Evolutionary conservation across 2,329 filamentous ascomycete species (phyloP).

Genomic region (Pyricularia pennisetigena): DNA sequence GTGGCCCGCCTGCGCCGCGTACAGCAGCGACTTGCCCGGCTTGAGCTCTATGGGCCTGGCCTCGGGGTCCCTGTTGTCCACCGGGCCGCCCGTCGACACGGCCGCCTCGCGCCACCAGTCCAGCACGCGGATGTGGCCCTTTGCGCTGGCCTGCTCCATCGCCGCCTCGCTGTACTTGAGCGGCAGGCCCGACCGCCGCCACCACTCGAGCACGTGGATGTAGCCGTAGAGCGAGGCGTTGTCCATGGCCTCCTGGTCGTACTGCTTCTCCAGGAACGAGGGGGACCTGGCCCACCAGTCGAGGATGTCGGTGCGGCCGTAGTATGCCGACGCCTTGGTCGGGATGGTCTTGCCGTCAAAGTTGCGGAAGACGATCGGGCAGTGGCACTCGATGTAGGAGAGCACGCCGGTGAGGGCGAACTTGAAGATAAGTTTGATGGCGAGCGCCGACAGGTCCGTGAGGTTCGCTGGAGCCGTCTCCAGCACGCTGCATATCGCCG

Average conservation of each 20-base stretch:
- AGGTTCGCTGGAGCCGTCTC: constrained; percentile 61
- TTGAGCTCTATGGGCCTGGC: constrained; percentile 51
- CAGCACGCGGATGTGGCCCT: constrained; percentile 75
- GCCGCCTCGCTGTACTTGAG: constrained; percentile 81
- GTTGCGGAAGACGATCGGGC: constrained; percentile 68
- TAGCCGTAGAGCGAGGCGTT: constrained; percentile 80
- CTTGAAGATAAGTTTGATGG: constrained; percentile 83
- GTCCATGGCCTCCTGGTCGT: constrained; percentile 76
- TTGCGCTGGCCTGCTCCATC: constrained; percentile 76
- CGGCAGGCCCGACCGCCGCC: constrained; percentile 62
- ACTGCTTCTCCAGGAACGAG: constrained; percentile 77
- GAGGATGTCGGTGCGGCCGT: constrained; percentile 73
- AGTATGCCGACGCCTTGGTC: constrained; percentile 80
- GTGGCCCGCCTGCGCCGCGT: constrained; percentile 75
- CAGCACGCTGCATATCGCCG: constrained; percentile 65
- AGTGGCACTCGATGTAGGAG: constrained; percentile 52
- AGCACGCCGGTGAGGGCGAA: constrained; percentile 78
- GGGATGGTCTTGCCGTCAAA: constrained; percentile 80
- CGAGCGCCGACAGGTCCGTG: constrained; percentile 63
- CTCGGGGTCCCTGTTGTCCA: not conserved
- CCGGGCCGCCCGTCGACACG: not conserved
- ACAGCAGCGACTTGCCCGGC: constrained; percentile 74
- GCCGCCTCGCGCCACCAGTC: constrained; percentile 85
- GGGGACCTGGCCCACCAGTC: constrained; percentile 86
- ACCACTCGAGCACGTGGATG: constrained; percentile 84